These are phyloP conservation scores for Ophiostoma novo-ulmi DNA, from an alignment of 2,329 filamentous ascomycete species.

Conservation along the genomic window DNA sequence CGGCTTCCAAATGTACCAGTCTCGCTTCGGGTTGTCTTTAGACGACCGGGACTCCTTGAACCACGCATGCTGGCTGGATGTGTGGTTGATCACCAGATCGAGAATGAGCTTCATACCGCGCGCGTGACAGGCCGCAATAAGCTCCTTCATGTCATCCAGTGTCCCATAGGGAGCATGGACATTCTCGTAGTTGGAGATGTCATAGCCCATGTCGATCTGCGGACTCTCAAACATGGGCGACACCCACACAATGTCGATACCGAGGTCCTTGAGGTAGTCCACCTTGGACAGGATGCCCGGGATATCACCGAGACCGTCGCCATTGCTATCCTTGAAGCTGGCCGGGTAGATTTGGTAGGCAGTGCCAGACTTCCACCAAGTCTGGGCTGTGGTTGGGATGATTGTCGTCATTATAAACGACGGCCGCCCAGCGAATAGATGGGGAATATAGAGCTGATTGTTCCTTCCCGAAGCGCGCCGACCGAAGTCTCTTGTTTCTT, in stretches of 20 bases:
- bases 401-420: constrained; percentile 14
- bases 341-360: constrained; percentile 47
- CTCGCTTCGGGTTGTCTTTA: constrained; percentile 57
- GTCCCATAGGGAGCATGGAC: constrained; percentile 55
- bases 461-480: background rate
- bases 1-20: constrained; percentile 45
- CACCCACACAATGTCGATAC: constrained; percentile 58
- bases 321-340: constrained; percentile 53
- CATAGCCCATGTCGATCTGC: constrained; percentile 56
- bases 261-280: constrained; percentile 58
- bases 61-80: constrained; percentile 66
- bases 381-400: background rate
- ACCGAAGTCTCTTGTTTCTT: background rate
- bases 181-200: constrained; percentile 59
- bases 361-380: constrained; percentile 29
- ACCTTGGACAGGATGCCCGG: constrained; percentile 59
- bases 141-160: constrained; percentile 56
- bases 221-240: constrained; percentile 52
- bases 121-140: constrained; percentile 55
- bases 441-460: background rate
- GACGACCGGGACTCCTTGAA: constrained; percentile 62
- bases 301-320: constrained; percentile 61
- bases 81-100: constrained; percentile 75
- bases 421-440: background rate
- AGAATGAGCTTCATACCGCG: constrained; percentile 57